phyloP scores from a whole-genome alignment of 371 early-diverging fungal species.

The Mucor sp. region DNA sequence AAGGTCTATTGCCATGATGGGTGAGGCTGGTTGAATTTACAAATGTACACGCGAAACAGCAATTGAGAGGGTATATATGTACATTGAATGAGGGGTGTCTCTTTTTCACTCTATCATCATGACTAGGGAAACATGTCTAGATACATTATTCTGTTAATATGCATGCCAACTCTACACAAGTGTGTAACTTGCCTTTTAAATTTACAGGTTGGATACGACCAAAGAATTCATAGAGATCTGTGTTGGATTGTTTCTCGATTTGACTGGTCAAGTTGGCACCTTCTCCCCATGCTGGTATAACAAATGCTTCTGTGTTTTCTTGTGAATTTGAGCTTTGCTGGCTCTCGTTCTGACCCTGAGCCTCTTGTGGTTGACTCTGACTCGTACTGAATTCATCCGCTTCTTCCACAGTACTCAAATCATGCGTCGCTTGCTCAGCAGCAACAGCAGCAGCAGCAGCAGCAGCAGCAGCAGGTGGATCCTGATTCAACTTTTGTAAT shows the following conservation, averaged over 20 bases:
- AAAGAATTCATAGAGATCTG: conserved; percentile 8
- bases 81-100: background rate
- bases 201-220: background rate
- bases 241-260: background rate
- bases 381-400: background rate
- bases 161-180: background rate
- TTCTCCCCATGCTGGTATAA: conserved; percentile 8
- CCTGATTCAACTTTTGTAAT: background rate
- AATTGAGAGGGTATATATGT: background rate
- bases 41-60: background rate
- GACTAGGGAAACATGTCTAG: background rate
- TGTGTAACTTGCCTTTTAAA: background rate
- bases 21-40: background rate
- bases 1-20: background rate
- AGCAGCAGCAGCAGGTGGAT: no score
- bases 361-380: background rate
- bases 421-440: background rate
- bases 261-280: background rate
- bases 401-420: background rate
- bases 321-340: background rate
- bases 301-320: background rate
- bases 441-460: no score
- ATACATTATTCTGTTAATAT: background rate
- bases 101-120: background rate
- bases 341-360: background rate